Evolutionary conservation across 257 asterid species (phyloP), one percentile per base, ranked within the genome.

Genomic region (Solanum virginianum): DNA sequence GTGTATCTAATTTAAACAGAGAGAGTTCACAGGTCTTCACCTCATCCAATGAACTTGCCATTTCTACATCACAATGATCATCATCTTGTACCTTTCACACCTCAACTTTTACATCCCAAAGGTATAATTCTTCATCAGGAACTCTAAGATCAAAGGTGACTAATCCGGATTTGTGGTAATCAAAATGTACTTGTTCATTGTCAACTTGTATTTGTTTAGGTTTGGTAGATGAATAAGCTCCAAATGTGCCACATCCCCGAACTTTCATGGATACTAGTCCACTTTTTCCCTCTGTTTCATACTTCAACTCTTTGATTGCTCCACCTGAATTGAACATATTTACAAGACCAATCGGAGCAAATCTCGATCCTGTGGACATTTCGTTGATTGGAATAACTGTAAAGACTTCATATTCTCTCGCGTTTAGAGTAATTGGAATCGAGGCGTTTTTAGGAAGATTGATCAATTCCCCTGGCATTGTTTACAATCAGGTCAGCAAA

Each of bases 281-380:
- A 0, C 89, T 83, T 56, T 70, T 84, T 60, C 82, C 84, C 22
- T 90, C 91, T 24, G 20, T 16, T 87, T 92, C 97, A 84, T 90
- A 91, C 0, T 84, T 83, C 74, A 92, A 15, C 56, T 87, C 94
- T 74, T 91, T 92, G 82, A 96, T 88, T 12, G 98, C 98, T 85
- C 94, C 99, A 54, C 99, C 98, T 2, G 98, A 92, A 36, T 96
- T 96, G 92, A 94, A 96, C 99, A 96, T 94, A 74, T 89, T 87
- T 41, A 86, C 86, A 6, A 96, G 98, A 22, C 99, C 99, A 54
- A 96, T 47, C 0, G 99, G 93, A 29, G 96, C 96, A 82, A 96
- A 96, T 82, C 75, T 81, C 56, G 85, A 54, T 39, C 80, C 90
- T 17, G 88, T 88, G 43, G 93, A 86, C 90, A 92, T 39, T 87